A percentile compares a stretch with the other conserved stretches of the same genome.
Evolutionary conservation across 495 filamentous ascomycete genomes (phyloP).

Genomic region (Neurospora tetrasperma): DNA sequence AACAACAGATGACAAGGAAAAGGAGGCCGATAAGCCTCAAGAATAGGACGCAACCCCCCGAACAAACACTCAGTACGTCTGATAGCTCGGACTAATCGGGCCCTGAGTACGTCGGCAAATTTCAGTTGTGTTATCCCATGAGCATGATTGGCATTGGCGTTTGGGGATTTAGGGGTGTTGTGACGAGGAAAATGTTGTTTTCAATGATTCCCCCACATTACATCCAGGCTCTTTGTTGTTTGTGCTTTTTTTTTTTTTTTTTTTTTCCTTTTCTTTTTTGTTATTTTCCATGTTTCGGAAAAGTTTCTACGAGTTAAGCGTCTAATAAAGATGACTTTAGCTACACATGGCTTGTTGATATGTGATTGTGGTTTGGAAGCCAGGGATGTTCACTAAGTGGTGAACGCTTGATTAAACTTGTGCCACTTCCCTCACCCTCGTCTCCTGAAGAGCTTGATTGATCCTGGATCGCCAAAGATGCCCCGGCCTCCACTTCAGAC

Average conservation of each 20-base stretch:
- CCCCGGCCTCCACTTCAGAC: neutral
- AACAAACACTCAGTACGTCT: neutral
- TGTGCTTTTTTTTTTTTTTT: neutral
- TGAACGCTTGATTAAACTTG: neutral
- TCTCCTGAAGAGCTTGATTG: neutral
- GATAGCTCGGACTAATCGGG: neutral
- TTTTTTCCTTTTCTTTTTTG: neutral
- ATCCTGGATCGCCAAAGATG: neutral
- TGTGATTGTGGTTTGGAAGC: neutral
- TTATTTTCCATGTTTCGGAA: neutral
- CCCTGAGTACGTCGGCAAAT: neutral
- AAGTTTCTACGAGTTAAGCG: neutral
- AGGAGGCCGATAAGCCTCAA: slow-evolving; percentile 2
- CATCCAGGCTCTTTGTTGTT: neutral
- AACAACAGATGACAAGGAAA: slow-evolving; percentile 2
- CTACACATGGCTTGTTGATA: neutral
- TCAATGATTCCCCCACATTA: neutral
- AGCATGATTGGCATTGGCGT: slow-evolving; percentile 1
- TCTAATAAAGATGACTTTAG: neutral
- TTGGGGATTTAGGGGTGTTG: neutral
- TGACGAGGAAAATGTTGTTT: neutral
- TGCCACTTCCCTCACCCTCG: neutral
- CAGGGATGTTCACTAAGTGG: neutral
- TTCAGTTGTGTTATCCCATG: neutral
- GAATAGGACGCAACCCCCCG: neutral